These are phyloP conservation scores for Glycine tomentella DNA, from an alignment of 306 rosid genomes.

Conservation along the genomic window DNA sequence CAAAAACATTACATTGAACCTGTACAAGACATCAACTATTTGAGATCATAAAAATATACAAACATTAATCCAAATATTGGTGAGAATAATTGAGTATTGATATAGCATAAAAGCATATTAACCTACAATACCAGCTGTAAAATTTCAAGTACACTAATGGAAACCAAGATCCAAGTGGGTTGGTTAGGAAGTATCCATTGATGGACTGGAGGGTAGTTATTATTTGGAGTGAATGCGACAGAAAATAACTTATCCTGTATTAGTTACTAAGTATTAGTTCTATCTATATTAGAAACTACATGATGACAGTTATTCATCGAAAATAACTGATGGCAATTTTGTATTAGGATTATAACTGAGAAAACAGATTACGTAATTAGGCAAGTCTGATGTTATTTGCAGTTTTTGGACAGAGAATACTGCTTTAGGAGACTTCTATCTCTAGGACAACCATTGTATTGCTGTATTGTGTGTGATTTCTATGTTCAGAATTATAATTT, in stretches of 20 bases:
- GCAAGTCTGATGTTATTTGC: background rate
- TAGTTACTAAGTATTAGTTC: background rate
- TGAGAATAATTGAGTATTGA: constrained; percentile 13
- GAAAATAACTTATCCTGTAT: background rate
- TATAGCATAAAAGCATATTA: constrained; percentile 15
- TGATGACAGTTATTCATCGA: background rate
- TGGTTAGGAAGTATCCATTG: background rate
- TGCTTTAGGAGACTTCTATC: background rate
- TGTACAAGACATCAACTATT: constrained; percentile 51
- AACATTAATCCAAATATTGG: constrained; percentile 15
- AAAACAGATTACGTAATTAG: background rate
- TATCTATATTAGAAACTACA: background rate
- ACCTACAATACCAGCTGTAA: constrained; percentile 13
- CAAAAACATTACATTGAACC: constrained; percentile 90
- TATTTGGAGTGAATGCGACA: background rate
- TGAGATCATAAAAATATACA: constrained; percentile 31
- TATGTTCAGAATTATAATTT: background rate
- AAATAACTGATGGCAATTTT: background rate
- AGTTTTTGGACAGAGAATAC: background rate
- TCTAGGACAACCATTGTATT: background rate
- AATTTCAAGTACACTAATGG: constrained; percentile 3
- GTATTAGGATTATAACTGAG: background rate
- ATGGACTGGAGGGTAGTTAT: background rate
- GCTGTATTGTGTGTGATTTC: background rate
- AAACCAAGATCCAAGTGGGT: background rate